Evolutionary conservation across 805 yeast species (phyloP).

Genomic region (Saccharomycopsis fibuligera): DNA sequence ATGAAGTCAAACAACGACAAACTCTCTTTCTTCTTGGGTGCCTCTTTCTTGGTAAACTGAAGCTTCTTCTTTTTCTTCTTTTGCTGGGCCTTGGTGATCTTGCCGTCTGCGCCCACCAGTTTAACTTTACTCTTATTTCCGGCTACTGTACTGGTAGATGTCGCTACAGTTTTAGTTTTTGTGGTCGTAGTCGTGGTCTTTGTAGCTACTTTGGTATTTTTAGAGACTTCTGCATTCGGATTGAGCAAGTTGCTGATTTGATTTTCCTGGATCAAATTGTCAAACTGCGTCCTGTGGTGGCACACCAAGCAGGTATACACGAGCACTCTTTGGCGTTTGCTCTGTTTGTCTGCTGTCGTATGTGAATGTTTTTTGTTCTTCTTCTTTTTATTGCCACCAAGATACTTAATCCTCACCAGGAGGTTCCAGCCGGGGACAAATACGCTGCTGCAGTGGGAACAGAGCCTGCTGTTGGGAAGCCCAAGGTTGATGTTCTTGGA

Average conservation of each 20-base stretch:
- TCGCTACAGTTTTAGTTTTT: not conserved
- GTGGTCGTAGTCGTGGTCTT: not conserved
- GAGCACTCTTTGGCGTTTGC: not conserved
- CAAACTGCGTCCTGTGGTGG: not conserved
- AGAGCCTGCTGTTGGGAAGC: slow-evolving; percentile 1
- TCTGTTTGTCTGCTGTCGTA: not conserved
- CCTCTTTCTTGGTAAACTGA: not conserved
- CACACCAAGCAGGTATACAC: slow-evolving; percentile 11
- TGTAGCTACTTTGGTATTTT: not conserved
- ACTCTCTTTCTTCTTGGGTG: not conserved
- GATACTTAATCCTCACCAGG: slow-evolving; percentile 6
- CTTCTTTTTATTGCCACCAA: slow-evolving; percentile 1
- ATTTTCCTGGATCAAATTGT: slow-evolving; percentile 6
- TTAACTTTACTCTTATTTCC: not conserved
- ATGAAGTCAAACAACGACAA: slow-evolving; percentile 6
- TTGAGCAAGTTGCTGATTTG: not conserved
- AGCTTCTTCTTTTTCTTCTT: slow-evolving; percentile 2
- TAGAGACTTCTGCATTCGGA: not conserved
- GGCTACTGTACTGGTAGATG: not conserved
- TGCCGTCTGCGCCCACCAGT: not conserved
- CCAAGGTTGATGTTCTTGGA: not conserved
- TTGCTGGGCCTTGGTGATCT: not conserved
- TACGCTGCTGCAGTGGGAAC: slow-evolving; percentile 7
- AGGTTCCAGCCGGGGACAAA: slow-evolving; percentile 18
- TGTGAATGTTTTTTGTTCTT: not conserved